Conservation (phyloP, 148 eudicot species). For the Cornus kousa region DNA sequence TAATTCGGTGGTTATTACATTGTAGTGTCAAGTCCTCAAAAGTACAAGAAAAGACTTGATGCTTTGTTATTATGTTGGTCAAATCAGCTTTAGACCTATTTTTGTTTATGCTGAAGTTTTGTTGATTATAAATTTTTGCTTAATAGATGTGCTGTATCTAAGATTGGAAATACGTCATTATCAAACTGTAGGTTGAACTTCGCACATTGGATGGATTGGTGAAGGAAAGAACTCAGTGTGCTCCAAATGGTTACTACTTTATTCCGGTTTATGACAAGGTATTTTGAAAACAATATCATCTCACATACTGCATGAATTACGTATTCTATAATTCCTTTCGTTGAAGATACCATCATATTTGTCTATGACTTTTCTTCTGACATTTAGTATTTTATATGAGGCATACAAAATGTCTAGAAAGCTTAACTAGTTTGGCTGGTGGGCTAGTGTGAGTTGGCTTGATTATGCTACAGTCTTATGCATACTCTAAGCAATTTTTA, state of each 20-base stretch:
- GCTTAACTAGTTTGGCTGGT: background rate
- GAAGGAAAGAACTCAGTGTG: slow-evolving; percentile 97
- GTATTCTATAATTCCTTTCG: background rate
- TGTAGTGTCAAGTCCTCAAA: background rate
- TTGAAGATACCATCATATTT: background rate
- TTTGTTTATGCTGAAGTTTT: background rate
- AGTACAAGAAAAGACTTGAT: background rate
- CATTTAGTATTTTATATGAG: background rate
- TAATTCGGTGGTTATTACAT: background rate
- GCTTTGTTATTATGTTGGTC: background rate
- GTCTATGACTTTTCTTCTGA: background rate
- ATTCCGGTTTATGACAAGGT: slow-evolving; percentile 99
- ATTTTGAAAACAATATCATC: slow-evolving; percentile 2
- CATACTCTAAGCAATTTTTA: background rate
- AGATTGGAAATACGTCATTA: slow-evolving; percentile 2
- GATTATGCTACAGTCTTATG: background rate
- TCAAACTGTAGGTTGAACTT: slow-evolving; percentile 75
- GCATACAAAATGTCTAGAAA: background rate
- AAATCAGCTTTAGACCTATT: background rate
- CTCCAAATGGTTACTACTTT: slow-evolving; percentile 99
- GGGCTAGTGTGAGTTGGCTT: slow-evolving; percentile 1
- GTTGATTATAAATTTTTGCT: background rate
- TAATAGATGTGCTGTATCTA: slow-evolving; percentile 5
- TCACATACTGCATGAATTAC: background rate
- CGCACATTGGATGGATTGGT: slow-evolving; percentile 91